Conservation (phyloP, 768 basidiomycete species). For the Phallus indusiatus region DNA sequence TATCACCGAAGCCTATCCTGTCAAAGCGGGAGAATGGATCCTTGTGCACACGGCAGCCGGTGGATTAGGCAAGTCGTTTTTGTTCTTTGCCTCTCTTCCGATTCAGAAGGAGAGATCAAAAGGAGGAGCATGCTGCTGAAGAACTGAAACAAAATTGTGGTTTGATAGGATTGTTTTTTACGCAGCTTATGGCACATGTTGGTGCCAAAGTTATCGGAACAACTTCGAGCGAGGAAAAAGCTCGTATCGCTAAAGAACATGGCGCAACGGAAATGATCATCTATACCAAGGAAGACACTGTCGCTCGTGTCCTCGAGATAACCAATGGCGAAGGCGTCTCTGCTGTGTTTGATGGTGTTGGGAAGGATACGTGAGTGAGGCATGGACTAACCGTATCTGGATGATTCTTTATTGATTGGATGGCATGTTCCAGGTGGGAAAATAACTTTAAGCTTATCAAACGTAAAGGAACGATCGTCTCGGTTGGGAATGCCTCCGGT, state of each 20-base stretch:
- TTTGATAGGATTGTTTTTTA: constrained; percentile 38
- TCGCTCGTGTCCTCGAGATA: constrained; percentile 60
- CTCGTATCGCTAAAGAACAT: constrained; percentile 60
- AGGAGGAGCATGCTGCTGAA: too few species aligned
- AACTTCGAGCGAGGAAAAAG: constrained; percentile 78
- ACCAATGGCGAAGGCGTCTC: constrained; percentile 77
- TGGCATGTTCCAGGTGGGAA: constrained; percentile 44
- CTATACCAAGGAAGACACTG: constrained; percentile 67
- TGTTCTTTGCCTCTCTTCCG: constrained; percentile 22
- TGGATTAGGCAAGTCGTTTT: constrained; percentile 46
- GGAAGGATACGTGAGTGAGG: constrained; percentile 81
- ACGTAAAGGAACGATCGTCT: constrained; percentile 84
- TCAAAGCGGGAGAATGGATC: constrained; percentile 70
- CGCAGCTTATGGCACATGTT: constrained; percentile 57
- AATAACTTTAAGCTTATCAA: constrained; percentile 71
- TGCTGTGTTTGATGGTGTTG: constrained; percentile 92
- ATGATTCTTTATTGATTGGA: constrained; percentile 7
- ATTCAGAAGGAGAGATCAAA: constrained; percentile 16
- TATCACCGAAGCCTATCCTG: constrained; percentile 76
- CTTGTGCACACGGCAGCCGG: constrained; percentile 90
- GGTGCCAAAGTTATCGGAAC: constrained; percentile 93
- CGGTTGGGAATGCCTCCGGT: constrained; percentile 89
- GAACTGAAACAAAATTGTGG: too few species aligned
- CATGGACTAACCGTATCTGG: constrained; percentile 8
- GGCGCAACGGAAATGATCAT: constrained; percentile 87